phyloP scores from a whole-genome alignment of 768 basidiomycete genomes.

The Tricholoma bakamatsutake region DNA sequence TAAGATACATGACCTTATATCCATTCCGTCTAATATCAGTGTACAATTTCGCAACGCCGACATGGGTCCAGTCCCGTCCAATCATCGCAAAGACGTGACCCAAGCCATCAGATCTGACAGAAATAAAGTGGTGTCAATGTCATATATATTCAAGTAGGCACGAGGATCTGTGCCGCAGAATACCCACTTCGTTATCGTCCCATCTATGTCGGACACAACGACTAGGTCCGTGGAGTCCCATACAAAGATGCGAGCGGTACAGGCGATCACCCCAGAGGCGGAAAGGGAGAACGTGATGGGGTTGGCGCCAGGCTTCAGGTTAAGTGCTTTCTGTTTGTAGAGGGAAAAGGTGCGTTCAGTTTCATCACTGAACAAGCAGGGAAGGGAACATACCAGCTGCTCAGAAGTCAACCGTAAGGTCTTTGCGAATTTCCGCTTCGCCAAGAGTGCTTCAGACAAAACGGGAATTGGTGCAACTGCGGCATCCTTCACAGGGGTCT shows the following conservation, averaged over 20 bases:
- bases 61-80: slow-evolving; percentile 96
- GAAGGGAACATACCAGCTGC: slow-evolving; percentile 62
- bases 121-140: background rate
- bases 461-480: slow-evolving; percentile 7
- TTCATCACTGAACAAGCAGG: background rate
- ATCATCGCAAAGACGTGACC: slow-evolving; percentile 98
- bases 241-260: slow-evolving; percentile 89
- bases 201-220: slow-evolving; percentile 96
- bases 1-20: slow-evolving; percentile 97
- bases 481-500: slow-evolving; percentile 20
- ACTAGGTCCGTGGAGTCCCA: slow-evolving; percentile 92
- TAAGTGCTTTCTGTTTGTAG: slow-evolving; percentile 64
- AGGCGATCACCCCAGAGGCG: slow-evolving; percentile 73
- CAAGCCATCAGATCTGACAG: slow-evolving; percentile 80
- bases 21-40: slow-evolving; percentile 94
- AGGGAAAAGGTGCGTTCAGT: background rate
- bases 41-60: slow-evolving; percentile 95
- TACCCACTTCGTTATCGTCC: slow-evolving; percentile 93
- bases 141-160: background rate
- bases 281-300: slow-evolving; percentile 91
- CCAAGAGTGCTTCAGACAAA: slow-evolving; percentile 5
- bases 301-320: slow-evolving; percentile 84
- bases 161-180: background rate
- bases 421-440: slow-evolving; percentile 70
- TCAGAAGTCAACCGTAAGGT: slow-evolving; percentile 90